Percentiles rank a stretch among this genome's conserved stretches.
Conservation (phyloP, 2,329 filamentous ascomycete species). For the Alternaria longipes region DNA sequence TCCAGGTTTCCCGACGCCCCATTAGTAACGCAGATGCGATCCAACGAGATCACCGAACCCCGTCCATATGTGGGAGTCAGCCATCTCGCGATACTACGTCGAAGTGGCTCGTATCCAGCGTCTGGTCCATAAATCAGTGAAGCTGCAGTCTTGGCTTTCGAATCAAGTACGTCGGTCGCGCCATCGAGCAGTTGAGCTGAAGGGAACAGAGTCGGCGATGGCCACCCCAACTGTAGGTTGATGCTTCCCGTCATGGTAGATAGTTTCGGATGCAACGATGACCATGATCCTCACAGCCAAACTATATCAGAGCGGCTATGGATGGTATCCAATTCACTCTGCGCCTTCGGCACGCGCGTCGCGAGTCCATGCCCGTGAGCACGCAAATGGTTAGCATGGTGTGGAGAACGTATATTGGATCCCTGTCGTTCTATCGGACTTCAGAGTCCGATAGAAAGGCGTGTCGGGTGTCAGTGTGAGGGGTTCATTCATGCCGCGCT, state of each 20-base stretch:
- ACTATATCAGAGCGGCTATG: background rate
- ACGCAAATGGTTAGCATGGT: no score
- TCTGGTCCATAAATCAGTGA: constrained; percentile 80
- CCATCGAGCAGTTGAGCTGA: constrained; percentile 66
- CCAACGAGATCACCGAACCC: constrained; percentile 51
- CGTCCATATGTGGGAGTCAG: constrained; percentile 67
- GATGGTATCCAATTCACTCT: no score
- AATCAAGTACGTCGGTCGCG: constrained; percentile 65
- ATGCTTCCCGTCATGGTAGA: constrained; percentile 51
- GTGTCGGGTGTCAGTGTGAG: background rate
- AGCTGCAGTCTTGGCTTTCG: constrained; percentile 64
- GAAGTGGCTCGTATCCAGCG: constrained; percentile 73
- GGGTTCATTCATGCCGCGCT: background rate
- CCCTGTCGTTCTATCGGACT: background rate
- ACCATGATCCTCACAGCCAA: background rate
- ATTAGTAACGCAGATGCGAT: constrained; percentile 78
- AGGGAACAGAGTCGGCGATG: constrained; percentile 69
- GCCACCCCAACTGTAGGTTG: constrained; percentile 75
- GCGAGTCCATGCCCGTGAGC: no score
- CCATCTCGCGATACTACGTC: constrained; percentile 73
- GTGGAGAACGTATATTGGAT: background rate
- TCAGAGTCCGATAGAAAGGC: background rate
- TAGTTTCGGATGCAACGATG: background rate
- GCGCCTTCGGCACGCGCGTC: no score
- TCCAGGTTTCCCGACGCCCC: constrained; percentile 67